phyloP scores from a whole-genome alignment of 2,329 filamentous ascomycete species.

The Colletotrichum sp. region DNA sequence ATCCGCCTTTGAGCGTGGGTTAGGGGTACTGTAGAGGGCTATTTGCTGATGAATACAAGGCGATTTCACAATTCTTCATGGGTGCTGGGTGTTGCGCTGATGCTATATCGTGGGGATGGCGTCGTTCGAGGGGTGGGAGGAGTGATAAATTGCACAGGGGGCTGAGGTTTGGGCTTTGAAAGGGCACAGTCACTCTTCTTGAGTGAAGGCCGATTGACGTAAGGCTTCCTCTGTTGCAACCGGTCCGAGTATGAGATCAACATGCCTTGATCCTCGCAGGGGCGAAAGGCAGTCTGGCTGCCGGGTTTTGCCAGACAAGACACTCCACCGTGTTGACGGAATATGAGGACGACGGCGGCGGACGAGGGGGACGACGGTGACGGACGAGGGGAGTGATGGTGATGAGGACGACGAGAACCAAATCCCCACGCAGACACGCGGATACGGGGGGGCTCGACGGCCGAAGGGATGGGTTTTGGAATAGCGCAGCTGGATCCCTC shows the following conservation, averaged over 20 bases:
- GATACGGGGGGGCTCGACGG: fast-evolving
- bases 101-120: neutral
- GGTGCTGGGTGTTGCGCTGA: neutral
- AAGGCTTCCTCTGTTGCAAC: neutral
- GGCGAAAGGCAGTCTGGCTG: fast-evolving
- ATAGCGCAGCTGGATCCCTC: too few species aligned
- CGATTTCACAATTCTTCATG: neutral
- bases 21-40: neutral
- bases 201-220: neutral
- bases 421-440: too few species aligned
- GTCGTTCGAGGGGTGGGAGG: neutral
- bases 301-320: neutral
- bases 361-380: too few species aligned
- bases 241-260: fast-evolving
- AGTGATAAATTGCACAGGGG: neutral
- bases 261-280: fast-evolving
- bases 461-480: fast-evolving
- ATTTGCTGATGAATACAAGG: neutral
- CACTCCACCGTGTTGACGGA: neutral
- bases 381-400: too few species aligned
- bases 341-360: too few species aligned
- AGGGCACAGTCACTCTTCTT: neutral
- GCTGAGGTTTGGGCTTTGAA: neutral
- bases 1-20: neutral
- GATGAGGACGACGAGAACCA: too few species aligned